These are phyloP conservation scores for Gastrolobium bilobum DNA, from an alignment of 306 rosid species.

Conservation along the genomic window DNA sequence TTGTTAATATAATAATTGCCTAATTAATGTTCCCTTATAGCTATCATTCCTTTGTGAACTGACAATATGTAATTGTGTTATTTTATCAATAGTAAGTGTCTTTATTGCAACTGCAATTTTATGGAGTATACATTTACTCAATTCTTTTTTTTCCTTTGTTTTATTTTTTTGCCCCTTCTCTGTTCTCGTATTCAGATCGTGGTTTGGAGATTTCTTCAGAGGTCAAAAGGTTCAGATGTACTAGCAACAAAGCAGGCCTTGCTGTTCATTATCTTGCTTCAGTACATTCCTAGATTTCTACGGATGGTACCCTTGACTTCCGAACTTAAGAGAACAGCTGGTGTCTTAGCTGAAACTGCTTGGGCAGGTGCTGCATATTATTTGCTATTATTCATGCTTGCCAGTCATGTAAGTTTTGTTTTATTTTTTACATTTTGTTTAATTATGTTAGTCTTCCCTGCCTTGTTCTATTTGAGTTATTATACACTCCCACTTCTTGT, in stretches of 20 bases:
- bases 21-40: not conserved
- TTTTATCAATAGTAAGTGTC: constrained; percentile 19
- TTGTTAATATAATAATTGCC: not conserved
- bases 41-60: constrained; percentile 22
- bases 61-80: constrained; percentile 15
- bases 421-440: not conserved
- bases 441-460: constrained; percentile 10
- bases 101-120: not conserved
- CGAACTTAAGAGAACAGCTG: constrained; percentile 96
- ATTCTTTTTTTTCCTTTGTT: not conserved
- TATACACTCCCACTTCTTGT: constrained; percentile 62
- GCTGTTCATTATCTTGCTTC: constrained; percentile 86
- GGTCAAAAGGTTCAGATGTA: constrained; percentile 86
- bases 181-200: constrained; percentile 71
- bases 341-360: constrained; percentile 98
- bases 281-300: constrained; percentile 85
- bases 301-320: constrained; percentile 88
- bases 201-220: constrained; percentile 92
- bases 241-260: constrained; percentile 87
- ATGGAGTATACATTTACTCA: not conserved
- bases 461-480: constrained; percentile 37
- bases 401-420: constrained; percentile 73
- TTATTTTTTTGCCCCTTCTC: not conserved
- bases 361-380: constrained; percentile 99
- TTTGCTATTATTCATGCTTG: constrained; percentile 92